Evolutionary conservation across 352 stramenopile genomes (phyloP), one percentile per base, ranked within the genome.

Genomic region (Halophytophthora polymorphica): DNA sequence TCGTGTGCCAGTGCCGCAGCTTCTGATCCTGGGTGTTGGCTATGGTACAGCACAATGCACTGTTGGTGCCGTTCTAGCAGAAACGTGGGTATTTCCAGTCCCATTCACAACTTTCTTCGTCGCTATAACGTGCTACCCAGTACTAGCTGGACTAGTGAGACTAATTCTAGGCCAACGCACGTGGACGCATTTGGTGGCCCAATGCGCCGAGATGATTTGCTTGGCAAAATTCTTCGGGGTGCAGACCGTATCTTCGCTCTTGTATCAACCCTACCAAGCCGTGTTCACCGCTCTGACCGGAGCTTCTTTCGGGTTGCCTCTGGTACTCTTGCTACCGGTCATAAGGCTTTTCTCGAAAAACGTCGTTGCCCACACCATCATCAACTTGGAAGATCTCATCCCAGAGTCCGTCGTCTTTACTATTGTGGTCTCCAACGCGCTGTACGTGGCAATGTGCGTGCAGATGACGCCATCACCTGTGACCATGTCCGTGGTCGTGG

Each of bases 301-400:
- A 10, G 44, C 40, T 12, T 4, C 13, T 5, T 50, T 56, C 22
- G 50, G 49, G 22, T 12, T 56, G 45, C 18, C 53, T 28, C 35
- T 70, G 3, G 46, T 50, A n/a, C n/a, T 64, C 18, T n/a, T 71
- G 7, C 18, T 71, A 11, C 61, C 61, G 1, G 39, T 60, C 12
- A 59, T 78, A 25, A 78, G 74, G 35, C 33, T 78, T 0, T 10
- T 57, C 19, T 46, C 66, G 45, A 69, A 69, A 43, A 67, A 67
- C 18, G 36, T 53, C 18, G 52, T 75, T 40, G 57, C 54, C 6
- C 53, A 44, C 15, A 31, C 38, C 2, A 48, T 54, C 10, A 40
- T 14, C 2, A 39, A 68, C 19, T 23, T 66, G 17, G 40, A 66
- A 52, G 61, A 71, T 17, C 28, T 61, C 11, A 50, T 66, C 6